phyloP scores from a whole-genome alignment of 2,329 filamentous ascomycete species.

The Phialophora verrucosa region DNA sequence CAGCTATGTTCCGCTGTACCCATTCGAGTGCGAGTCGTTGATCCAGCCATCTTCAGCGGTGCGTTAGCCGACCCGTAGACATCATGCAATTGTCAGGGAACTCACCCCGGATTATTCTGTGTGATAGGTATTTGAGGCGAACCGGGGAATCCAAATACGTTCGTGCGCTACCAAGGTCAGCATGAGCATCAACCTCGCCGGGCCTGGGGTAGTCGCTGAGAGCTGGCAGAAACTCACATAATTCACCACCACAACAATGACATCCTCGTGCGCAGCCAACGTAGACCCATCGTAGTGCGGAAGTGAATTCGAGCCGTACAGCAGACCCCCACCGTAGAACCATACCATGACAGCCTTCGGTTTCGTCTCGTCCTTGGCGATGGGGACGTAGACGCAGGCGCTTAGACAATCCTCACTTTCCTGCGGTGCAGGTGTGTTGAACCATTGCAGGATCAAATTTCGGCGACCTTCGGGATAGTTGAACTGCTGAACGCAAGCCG shows the following conservation, averaged over 20 bases:
- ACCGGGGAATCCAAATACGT: conserved; percentile 50
- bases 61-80: neutral
- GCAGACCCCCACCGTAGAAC: conserved; percentile 49
- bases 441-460: conserved; percentile 36
- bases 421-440: conserved; percentile 32
- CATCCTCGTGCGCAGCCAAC: conserved; percentile 43
- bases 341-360: conserved; percentile 48
- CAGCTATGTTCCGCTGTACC: conserved; percentile 46
- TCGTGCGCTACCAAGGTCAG: conserved; percentile 34
- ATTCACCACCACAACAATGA: conserved; percentile 46
- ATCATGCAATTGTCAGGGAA: neutral
- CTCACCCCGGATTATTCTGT: conserved; percentile 43
- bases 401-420: conserved; percentile 51
- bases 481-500: conserved; percentile 42
- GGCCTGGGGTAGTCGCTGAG: neutral
- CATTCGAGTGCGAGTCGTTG: conserved; percentile 53
- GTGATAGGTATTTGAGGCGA: conserved; percentile 43
- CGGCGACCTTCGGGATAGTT: conserved; percentile 24
- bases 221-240: conserved; percentile 34
- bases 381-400: conserved; percentile 50
- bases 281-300: conserved; percentile 44
- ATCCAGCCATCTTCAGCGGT: conserved; percentile 42
- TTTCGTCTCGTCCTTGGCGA: conserved; percentile 16
- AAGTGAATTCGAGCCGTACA: conserved; percentile 39
- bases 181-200: neutral